Evolutionary conservation across 2,329 filamentous ascomycete species (phyloP), one percentile per base, ranked within the genome.

Genomic region (Leptographium lundbergii): DNA sequence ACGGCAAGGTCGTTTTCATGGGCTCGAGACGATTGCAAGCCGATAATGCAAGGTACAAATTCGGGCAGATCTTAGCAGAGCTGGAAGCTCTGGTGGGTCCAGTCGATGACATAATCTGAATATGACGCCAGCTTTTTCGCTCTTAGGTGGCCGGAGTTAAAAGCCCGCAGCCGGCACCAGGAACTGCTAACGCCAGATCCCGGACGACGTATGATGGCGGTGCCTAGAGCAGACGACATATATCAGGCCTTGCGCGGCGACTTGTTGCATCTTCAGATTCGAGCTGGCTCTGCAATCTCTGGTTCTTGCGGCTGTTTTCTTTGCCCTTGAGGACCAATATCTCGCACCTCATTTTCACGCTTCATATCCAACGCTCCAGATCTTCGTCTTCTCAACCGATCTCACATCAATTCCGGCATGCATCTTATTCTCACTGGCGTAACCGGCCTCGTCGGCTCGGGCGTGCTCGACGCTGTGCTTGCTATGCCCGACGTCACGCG

Each of bases 391-490:
- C 47, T 25, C 22, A 13, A 24, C 6, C 22, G 1, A 50, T 48
- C n/a, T 13, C n/a, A 11, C 24, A 3, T n/a, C 45, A 22, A 22
- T 24, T 25, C 11, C 36, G 25, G 17, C 9, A 84, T 84, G 80
- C 81, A 85, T 72, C 74, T 87, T 66, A 83, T 87, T 60, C 75
- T 87, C 56, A 87, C 84, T 0, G 84, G 84, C n/a, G 84, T 82
- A 13, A 87, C 84, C 0, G 85, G 85, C 66, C 75, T 87, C 2
- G 79, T 87, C 42, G 85, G 85, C 67, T 81, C 79, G 0, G 76
- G 72, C 47, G 79, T 80, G 19, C 75, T 88, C 2, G 81, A 85
- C 61, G 77, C 80, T 62, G 84, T 87, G 76, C 74, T 87, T 62
- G 75, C 75, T 62, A 75, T 72, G 63, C 73, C 73, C 42, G 73